Evolutionary conservation across 257 asterid species (phyloP), one percentile per base, ranked within the genome.

Genomic region (Capsicum pubescens): DNA sequence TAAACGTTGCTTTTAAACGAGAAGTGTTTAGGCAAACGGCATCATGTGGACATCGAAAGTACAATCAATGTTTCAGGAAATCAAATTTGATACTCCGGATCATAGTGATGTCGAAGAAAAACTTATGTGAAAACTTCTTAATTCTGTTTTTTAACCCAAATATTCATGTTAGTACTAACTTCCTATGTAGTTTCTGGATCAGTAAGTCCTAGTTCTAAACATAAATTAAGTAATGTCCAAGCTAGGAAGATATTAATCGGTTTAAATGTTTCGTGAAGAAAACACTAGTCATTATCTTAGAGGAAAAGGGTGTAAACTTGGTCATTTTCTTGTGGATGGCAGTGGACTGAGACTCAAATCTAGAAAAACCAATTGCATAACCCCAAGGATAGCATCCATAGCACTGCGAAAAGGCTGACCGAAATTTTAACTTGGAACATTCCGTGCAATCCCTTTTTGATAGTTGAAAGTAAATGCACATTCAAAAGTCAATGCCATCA

Each of bases 31-130:
- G 21, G 61, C 21, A 74, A 74, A 3, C 12, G 13, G 21, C 81
- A 74, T 26, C 44, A 7, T 14, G 12, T 74, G 61, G 19, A 26
- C 61, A 74, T 48, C 21, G 2, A 74, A 50, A 74, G 81, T 21
- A 50, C 81, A 50, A 74, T 3, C 50, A 74, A 74, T 50, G 60
- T 21, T 50, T 50, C 44, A 74, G 14, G 60, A 74, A 50, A 74
- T 12, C 4, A 3, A 50, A 39, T 50, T 50, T 13, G 39, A 21
- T 21, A 19, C 59, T 74, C 10, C 50, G 21, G 15, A 48, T 50
- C 46, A 12, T 74, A 52, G 4, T 74, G 21, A 74, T 7, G 14
- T 50, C 81, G 13, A 74, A 7, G 21, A 74, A 63, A 21, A 63
- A 21, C 46, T 50, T 50, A 11, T 50, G 13, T 7, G 60, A 21